Evolutionary conservation across 1,284 basidiomycete genomes (phyloP).

Genomic region (Moniliophthora roreri): DNA sequence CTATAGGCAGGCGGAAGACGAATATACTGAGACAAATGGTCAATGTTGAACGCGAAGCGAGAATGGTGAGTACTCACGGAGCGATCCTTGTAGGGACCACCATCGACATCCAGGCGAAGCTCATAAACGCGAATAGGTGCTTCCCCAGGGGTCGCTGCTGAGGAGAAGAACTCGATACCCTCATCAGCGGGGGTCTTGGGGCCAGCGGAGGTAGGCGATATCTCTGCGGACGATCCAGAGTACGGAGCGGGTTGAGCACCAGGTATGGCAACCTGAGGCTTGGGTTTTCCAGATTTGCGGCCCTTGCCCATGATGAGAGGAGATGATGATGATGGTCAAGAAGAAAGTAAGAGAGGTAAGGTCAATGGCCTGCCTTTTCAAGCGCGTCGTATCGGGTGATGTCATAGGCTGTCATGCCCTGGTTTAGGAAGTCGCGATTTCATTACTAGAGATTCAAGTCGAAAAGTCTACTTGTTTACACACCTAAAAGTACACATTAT

Average conservation of each 20-base stretch:
- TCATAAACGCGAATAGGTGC: slow-evolving; percentile 80
- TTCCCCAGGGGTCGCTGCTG: slow-evolving; percentile 51
- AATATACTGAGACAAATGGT: slow-evolving; percentile 67
- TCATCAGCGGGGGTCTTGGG: slow-evolving; percentile 92
- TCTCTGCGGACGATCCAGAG: slow-evolving; percentile 13
- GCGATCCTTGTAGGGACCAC: slow-evolving; percentile 82
- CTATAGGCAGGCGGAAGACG: slow-evolving; percentile 88
- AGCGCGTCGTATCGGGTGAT: slow-evolving; percentile 1
- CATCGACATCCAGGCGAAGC: slow-evolving; percentile 83
- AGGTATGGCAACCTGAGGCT: slow-evolving; percentile 13
- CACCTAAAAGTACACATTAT: no score
- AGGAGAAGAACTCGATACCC: slow-evolving; percentile 84
- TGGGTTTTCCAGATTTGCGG: slow-evolving; percentile 13
- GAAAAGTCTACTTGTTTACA: no score
- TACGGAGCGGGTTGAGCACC: slow-evolving; percentile 11
- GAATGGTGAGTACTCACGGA: slow-evolving; percentile 53
- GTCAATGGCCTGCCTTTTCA: neutral
- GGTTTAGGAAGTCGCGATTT: no score
- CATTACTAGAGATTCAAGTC: no score
- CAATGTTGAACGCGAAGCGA: slow-evolving; percentile 15
- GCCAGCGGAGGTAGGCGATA: slow-evolving; percentile 26
- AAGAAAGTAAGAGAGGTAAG: slow-evolving; percentile 9
- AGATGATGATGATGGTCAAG: slow-evolving; percentile 13
- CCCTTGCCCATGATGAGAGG: slow-evolving; percentile 17
- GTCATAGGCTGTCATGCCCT: slow-evolving; percentile 1